Evolutionary conservation across 2,329 filamentous ascomycete genomes (phyloP), one percentile per base, ranked within the genome.

Genomic region (Aspergillus costaricaensis): DNA sequence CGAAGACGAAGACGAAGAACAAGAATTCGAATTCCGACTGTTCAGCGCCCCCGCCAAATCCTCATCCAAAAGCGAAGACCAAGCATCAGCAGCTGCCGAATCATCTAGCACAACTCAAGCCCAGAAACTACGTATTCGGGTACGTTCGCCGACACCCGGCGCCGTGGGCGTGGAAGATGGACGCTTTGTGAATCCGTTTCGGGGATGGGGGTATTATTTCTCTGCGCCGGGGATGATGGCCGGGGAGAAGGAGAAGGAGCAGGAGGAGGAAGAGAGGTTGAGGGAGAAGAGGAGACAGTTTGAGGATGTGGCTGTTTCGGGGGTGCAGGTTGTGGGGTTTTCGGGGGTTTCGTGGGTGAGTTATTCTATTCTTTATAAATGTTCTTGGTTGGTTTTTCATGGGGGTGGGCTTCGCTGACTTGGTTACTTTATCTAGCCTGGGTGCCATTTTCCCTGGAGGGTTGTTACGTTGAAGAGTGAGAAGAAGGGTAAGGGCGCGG

Each of bases 21-120:
- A 78, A 58, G 77, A 79, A 61, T 79, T 79, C 57, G 77, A 79
- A 55, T 79, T 79, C 62, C 72, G 77, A 7, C 62, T 79, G 14
- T 79, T 79, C 67, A 76, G 71, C 47, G 71, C 70, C 2, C 72
- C 73, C 4, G 43, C 32, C 4, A 36, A 36, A 36, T 15, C 32
- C 32, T 4, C 4, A 6, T 14, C 32, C 12, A 36, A 15, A 14
- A 36, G 6, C 1, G 32, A 6, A 36, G 32, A 38, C 8, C n/a
- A 12, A 43, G 5, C 48, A 14, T 27, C 51, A 43, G 5, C 48
- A 10, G 27, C 51, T 0, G 27, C 12, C 10, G 27, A 30, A 0
- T 5, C 27, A 12, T 30, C 27, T 8, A 30, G 10, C 27, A 30
- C 27, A 12, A 30, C 10, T 2, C 27, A 30, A 30, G 27, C 27